These are phyloP conservation scores for Viridothelium virens DNA, from an alignment of 495 filamentous ascomycete genomes.

Conservation along the genomic window DNA sequence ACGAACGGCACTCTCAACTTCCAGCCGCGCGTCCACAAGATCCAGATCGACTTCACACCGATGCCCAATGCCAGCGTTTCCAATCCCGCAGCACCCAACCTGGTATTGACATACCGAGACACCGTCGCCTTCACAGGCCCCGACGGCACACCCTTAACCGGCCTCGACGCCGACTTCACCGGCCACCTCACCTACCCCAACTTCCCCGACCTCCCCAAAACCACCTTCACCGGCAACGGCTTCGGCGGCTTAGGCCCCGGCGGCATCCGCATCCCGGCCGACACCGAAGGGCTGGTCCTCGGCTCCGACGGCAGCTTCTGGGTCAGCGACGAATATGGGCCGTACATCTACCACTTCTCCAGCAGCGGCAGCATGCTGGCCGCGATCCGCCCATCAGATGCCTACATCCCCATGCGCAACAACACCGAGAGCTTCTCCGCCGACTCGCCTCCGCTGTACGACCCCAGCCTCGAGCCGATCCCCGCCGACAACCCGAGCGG, in stretches of 20 bases:
- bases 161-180: constrained; percentile 57
- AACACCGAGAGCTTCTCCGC: constrained; percentile 50
- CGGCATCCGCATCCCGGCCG: constrained; percentile 54
- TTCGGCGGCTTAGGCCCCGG: constrained; percentile 57
- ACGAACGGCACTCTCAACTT: constrained; percentile 71
- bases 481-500: constrained; percentile 56
- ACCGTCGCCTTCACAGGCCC: constrained; percentile 62
- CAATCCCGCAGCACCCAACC: constrained; percentile 55
- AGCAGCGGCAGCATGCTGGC: constrained; percentile 50
- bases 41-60: constrained; percentile 52
- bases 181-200: constrained; percentile 48
- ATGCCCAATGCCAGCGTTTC: constrained; percentile 44
- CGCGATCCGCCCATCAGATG: constrained; percentile 61
- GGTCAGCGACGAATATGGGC: constrained; percentile 75
- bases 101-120: constrained; percentile 57
- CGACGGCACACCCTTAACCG: constrained; percentile 59
- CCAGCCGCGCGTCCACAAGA: constrained; percentile 66
- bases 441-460: constrained; percentile 55
- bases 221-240: constrained; percentile 65
- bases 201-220: constrained; percentile 58
- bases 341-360: constrained; percentile 64
- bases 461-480: constrained; percentile 36
- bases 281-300: constrained; percentile 66
- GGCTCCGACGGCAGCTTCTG: constrained; percentile 59
- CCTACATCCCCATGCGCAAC: constrained; percentile 61